Evolutionary conservation across 1,139 yeast genomes (phyloP).

Genomic region (Kluyveromyces marxianus): DNA sequence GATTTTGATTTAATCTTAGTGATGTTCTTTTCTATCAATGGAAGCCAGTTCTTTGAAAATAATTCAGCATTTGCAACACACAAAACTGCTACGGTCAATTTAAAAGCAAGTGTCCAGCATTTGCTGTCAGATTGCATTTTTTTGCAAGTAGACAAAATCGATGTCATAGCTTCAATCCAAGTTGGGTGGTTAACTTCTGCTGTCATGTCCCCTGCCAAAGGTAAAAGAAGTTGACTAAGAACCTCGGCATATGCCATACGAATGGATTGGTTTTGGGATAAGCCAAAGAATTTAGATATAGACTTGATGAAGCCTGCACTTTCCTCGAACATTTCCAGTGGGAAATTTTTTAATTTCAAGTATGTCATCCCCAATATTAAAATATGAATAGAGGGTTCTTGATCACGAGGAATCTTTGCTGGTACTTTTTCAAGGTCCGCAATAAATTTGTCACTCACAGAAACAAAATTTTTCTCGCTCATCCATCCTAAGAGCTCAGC

Average conservation of each 20-base stretch:
- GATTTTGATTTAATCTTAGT: conserved; percentile 37
- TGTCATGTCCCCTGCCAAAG: conserved; percentile 76
- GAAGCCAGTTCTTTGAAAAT: conserved; percentile 70
- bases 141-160: conserved; percentile 47
- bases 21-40: conserved; percentile 48
- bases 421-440: conserved; percentile 87
- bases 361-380: conserved; percentile 89
- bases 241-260: conserved; percentile 81
- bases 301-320: conserved; percentile 84
- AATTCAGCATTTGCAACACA: conserved; percentile 77
- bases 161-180: conserved; percentile 79
- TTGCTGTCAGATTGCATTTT: conserved; percentile 40
- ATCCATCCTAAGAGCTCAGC: conserved; percentile 85
- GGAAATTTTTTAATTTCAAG: conserved; percentile 69
- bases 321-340: conserved; percentile 85
- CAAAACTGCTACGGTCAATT: conserved; percentile 63
- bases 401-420: conserved; percentile 42
- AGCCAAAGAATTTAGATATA: conserved; percentile 70
- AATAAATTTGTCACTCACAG: conserved; percentile 88
- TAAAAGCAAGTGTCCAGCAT: conserved; percentile 68
- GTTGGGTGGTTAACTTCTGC: conserved; percentile 96
- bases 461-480: conserved; percentile 74
- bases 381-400: conserved; percentile 67
- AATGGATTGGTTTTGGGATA: conserved; percentile 56
- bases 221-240: conserved; percentile 61